Evolutionary conservation across 129 eudicot species (phyloP), one percentile per base, ranked within the genome.

Genomic region (Flaveria robusta): DNA sequence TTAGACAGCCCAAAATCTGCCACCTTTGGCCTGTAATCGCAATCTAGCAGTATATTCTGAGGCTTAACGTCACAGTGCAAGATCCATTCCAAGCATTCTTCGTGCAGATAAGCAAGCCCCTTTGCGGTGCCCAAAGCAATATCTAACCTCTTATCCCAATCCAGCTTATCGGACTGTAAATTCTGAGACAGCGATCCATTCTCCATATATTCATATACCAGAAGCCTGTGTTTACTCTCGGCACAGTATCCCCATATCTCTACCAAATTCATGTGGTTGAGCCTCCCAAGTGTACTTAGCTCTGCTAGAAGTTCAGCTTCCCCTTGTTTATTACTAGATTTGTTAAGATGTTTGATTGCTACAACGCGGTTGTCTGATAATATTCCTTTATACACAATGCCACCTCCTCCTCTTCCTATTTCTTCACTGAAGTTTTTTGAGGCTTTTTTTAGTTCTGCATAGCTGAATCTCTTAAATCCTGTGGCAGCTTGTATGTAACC

Each of bases 21-120:
- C 2, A 82, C 85, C 67, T 86, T 82, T 9, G 89, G 87, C 14
- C 68, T 74, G 71, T 16, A 86, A 41, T 64, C 56, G 3, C 78
- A 8, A 43, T 81, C 85, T 24, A 83, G 65, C 20, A 83, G 70
- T 60, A 86, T 86, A 58, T 86, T 86, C 3, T 86, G 79, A 31
- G 90, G 90, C 84, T 83, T 86, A 45, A 87, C 85, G 23, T 87
- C 92, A 45, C 87, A 87, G 51, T 87, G 88, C 68, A 87, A 31
- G 24, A 87, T 80, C 92, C 92, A 87, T 27, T 85, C 92, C 78
- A 87, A 80, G 70, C 92, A 87, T 70, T 87, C 89, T 66, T 87
- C 87, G 4, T 87, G 89, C 78, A 87, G 73, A 75, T 88, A 88
- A 2, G 89, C 89, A 9, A 88, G 87, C 2, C 92, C 89, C 74